Evolutionary conservation across 495 filamentous ascomycete species (phyloP), one percentile per base, ranked within the genome.

Genomic region (Annulohypoxylon maeteangense): DNA sequence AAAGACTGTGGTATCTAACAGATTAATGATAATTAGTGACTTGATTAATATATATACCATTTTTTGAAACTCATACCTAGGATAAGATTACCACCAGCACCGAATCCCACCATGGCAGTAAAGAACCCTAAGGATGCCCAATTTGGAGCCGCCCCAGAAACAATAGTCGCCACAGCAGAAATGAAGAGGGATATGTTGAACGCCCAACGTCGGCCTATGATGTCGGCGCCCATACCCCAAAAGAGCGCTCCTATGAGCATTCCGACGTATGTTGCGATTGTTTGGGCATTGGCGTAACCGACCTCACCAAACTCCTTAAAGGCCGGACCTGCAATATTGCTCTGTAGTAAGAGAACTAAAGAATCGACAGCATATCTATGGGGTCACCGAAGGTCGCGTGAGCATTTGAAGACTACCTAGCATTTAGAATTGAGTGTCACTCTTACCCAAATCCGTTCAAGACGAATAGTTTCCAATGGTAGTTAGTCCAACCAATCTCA

Each of bases 151-250:
- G 87, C 89, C 0, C 90, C 92, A 7, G 91, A 91, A 20, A 90
- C 77, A 29, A 91, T 81, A 4, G 90, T 87, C 54, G 91, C 90
- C 1, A 89, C 77, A 0, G 87, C 88, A 36, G 90, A 92, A 42
- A 94, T 87, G 25, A 91, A 86, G 38, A 91, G 64, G 65, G 85
- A 77, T 38, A 92, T 70, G 73, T 96, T 95, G 81, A 95, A 96
- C 3, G 92, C 92, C 81, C 86, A 89, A 45, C 86, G 81, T 22
- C 92, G 86, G 20, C 93, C 92, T 72, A 88, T 80, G 81, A 91
- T 79, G 72, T 92, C 91, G 42, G 90, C 92, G 42, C 90, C 87
- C 48, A 94, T 86, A 0, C 92, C 92, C 92, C 92, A 94, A 75
- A 93, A 93, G 2, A 93, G 77, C 0, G 93, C 92, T 0, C 92